phyloP scores from a whole-genome alignment of 768 basidiomycete genomes.

The Tylopilus rubrobrunneus region DNA sequence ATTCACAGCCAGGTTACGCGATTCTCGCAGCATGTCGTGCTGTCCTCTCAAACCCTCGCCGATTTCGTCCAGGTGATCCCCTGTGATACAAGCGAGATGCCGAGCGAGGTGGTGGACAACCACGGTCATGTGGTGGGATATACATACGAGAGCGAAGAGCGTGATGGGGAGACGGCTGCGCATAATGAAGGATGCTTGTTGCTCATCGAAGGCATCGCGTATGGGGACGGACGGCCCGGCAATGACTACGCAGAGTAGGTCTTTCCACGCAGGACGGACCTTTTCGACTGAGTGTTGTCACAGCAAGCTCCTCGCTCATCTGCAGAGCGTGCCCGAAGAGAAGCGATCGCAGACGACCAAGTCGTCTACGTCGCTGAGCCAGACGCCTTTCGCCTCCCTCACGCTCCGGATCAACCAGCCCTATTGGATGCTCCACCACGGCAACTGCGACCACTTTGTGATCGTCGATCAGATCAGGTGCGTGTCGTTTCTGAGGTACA shows the following conservation, averaged over 20 bases:
- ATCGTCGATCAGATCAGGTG: slow-evolving; percentile 73
- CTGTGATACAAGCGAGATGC: slow-evolving; percentile 57
- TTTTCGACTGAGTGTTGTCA: not conserved
- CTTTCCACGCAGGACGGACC: not conserved
- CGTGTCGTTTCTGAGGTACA: not conserved
- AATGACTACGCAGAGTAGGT: slow-evolving; percentile 59
- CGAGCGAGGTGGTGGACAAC: slow-evolving; percentile 36
- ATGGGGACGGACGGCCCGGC: slow-evolving; percentile 48
- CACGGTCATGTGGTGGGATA: slow-evolving; percentile 34
- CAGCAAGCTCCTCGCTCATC: slow-evolving; percentile 47
- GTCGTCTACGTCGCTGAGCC: slow-evolving; percentile 40
- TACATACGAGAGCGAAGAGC: slow-evolving; percentile 15
- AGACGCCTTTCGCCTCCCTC: slow-evolving; percentile 52
- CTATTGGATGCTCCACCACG: slow-evolving; percentile 78
- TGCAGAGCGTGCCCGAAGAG: slow-evolving; percentile 32
- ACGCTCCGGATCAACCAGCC: slow-evolving; percentile 65
- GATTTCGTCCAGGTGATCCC: slow-evolving; percentile 58
- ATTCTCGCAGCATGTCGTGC: slow-evolving; percentile 61
- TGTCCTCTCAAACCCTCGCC: slow-evolving; percentile 69
- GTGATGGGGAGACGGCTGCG: not conserved
- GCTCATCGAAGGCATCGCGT: slow-evolving; percentile 57
- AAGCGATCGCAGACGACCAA: slow-evolving; percentile 32
- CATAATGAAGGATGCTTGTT: slow-evolving; percentile 42
- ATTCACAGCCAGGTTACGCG: slow-evolving; percentile 55
- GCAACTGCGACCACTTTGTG: slow-evolving; percentile 79